phyloP scores from a whole-genome alignment of 305 asterid species.

The Fraxinus sp. region DNA sequence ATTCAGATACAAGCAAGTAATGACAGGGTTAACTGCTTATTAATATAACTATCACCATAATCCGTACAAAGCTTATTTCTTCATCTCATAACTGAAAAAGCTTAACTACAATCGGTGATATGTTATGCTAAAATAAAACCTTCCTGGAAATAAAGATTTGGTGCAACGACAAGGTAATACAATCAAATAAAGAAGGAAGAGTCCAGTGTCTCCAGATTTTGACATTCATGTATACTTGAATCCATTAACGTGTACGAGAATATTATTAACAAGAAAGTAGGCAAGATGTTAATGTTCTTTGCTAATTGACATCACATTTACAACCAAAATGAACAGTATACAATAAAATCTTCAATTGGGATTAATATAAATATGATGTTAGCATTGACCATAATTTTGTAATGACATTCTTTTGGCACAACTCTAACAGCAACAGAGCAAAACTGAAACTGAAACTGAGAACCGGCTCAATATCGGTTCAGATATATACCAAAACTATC shows the following conservation, averaged over 20 bases:
- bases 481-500: not conserved
- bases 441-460: not conserved
- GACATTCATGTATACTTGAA: not conserved
- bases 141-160: not conserved
- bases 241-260: not conserved
- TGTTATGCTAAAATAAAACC: not conserved
- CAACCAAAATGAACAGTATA: not conserved
- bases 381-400: not conserved
- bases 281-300: not conserved
- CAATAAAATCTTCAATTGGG: not conserved
- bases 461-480: not conserved
- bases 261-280: not conserved
- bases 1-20: not conserved
- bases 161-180: not conserved
- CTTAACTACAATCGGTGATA: not conserved
- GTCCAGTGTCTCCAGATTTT: not conserved
- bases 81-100: not conserved
- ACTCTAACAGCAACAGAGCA: not conserved
- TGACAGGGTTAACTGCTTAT: not conserved
- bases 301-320: not conserved
- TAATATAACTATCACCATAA: not conserved
- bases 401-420: not conserved
- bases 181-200: not conserved
- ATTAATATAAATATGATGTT: not conserved
- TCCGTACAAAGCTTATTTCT: not conserved